Evolutionary conservation across 768 basidiomycete species (phyloP).

Genomic region (Inosperma sp.): DNA sequence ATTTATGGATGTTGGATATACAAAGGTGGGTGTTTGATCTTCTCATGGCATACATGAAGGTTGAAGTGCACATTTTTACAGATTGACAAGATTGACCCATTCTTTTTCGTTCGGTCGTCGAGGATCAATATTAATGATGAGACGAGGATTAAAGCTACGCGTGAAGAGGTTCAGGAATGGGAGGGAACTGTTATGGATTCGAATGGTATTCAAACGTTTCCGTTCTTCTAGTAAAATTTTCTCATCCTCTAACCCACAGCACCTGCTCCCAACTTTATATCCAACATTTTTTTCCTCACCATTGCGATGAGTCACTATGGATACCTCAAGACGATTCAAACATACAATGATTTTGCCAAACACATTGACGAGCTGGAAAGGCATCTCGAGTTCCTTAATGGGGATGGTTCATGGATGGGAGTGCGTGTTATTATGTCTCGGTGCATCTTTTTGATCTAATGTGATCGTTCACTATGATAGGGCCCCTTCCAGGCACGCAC

Average conservation of each 20-base stretch:
- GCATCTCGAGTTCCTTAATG: constrained; percentile 70
- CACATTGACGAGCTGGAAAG: constrained; percentile 73
- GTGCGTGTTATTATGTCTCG: constrained; percentile 53
- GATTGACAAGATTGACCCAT: constrained; percentile 88
- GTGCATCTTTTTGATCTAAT: neutral
- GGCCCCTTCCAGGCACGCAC: constrained; percentile 70
- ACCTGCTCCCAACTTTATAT: constrained; percentile 85
- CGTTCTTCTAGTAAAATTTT: neutral
- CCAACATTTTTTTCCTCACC: constrained; percentile 88
- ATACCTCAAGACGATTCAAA: constrained; percentile 73
- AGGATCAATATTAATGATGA: constrained; percentile 81
- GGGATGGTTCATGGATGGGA: constrained; percentile 78
- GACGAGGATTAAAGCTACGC: constrained; percentile 90
- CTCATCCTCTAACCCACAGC: constrained; percentile 29
- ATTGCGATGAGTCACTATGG: constrained; percentile 89
- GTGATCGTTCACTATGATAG: constrained; percentile 31
- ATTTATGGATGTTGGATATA: constrained; percentile 87
- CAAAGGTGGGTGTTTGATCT: constrained; percentile 52
- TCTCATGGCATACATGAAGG: neutral
- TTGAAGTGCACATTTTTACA: constrained; percentile 26
- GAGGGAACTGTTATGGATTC: constrained; percentile 44
- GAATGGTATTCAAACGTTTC: constrained; percentile 33
- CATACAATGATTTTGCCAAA: constrained; percentile 66
- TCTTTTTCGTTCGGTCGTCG: constrained; percentile 69
- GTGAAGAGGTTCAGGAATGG: constrained; percentile 80